Percentiles rank a stretch among this genome's conserved stretches.
phyloP scores from a whole-genome alignment of 768 basidiomycete species.

The Russula dissimulans region DNA sequence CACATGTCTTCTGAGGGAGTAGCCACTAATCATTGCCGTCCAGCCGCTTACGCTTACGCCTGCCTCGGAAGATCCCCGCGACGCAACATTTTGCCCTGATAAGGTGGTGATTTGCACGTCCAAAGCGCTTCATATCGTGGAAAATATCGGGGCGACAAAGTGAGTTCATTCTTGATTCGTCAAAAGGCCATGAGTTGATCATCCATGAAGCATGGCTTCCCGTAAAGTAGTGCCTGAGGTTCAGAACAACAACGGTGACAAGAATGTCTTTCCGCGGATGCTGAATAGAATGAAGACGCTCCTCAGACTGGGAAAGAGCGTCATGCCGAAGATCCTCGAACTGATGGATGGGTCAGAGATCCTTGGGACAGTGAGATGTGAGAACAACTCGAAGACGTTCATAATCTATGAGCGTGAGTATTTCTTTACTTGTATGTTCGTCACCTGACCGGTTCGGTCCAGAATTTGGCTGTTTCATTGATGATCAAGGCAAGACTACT shows the following conservation, averaged over 20 bases:
- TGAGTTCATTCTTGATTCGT: not conserved
- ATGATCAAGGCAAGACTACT: not conserved
- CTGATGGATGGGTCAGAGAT: not conserved
- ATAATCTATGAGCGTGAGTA: not conserved
- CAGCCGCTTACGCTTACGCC: no score
- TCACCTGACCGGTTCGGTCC: not conserved
- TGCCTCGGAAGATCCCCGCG: not conserved
- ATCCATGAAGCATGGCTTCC: not conserved
- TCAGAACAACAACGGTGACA: not conserved
- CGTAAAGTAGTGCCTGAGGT: not conserved
- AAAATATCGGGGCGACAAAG: not conserved
- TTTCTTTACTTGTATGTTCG: not conserved
- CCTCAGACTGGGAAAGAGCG: not conserved
- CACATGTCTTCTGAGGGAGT: not conserved
- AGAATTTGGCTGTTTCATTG: not conserved
- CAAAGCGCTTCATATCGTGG: not conserved
- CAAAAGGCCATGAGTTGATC: not conserved
- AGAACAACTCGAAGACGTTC: not conserved
- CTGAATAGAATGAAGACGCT: slow-evolving; percentile 16
- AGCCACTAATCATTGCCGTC: not conserved
- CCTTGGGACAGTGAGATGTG: not conserved
- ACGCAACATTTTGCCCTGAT: not conserved
- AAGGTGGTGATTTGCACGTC: not conserved
- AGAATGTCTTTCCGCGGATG: not conserved
- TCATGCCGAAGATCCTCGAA: not conserved